Conservation (phyloP, 768 basidiomycete species). For the Leccinum sublutescens region DNA sequence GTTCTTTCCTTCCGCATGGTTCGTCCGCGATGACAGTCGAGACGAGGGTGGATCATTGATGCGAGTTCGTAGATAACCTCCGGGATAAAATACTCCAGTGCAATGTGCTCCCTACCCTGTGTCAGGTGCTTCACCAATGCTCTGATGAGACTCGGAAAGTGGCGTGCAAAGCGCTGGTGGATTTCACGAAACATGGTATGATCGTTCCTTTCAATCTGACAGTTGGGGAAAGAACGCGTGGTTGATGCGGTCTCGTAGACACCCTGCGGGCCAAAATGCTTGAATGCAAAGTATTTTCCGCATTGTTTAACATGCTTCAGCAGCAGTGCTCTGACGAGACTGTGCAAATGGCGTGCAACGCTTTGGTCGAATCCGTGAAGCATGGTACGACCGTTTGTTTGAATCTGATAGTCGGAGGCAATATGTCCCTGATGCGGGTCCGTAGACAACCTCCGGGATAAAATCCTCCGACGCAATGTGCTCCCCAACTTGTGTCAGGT, state of each 20-base stretch:
- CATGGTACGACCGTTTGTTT: too few species aligned
- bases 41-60: not conserved
- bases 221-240: too few species aligned
- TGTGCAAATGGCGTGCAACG: rapidly evolving
- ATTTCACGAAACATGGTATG: too few species aligned
- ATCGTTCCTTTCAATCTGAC: too few species aligned
- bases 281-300: rapidly evolving
- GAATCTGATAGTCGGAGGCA: too few species aligned
- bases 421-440: not conserved
- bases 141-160: not conserved
- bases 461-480: constrained; percentile 13
- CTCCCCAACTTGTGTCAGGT: constrained; percentile 17
- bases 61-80: constrained; percentile 15
- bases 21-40: not conserved
- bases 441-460: constrained; percentile 16
- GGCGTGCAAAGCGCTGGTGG: too few species aligned
- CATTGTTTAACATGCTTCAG: rapidly evolving
- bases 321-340: rapidly evolving
- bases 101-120: constrained; percentile 13
- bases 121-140: constrained; percentile 20
- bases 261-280: too few species aligned
- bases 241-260: constrained; percentile 5
- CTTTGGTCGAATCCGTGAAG: too few species aligned
- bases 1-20: constrained; percentile 25
- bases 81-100: constrained; percentile 13